Base-by-base conservation (phyloP, 805 yeast species). In the Hanseniaspora singularis region DNA sequence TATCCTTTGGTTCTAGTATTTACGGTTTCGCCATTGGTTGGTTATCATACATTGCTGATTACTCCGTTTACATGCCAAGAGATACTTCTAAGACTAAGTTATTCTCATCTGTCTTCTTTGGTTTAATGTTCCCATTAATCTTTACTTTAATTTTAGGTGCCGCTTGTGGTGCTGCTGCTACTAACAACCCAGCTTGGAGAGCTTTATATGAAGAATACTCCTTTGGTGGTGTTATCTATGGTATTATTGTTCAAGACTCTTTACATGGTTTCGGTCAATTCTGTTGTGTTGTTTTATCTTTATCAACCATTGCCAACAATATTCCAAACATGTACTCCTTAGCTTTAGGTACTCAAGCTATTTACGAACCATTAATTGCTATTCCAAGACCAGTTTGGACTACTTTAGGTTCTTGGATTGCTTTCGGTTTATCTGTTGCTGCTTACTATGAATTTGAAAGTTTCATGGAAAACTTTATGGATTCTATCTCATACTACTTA, bases 11-110 rank as follows among this genome's bases (percentile, higher is more conserved):
- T 60, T 79, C 86, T 60, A 65, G 92, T 37, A 63, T 82, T 53
- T 87, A 74, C 59, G 96, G 96, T 52, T 87, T 81, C 58, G 94
- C 95, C 40, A 76, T 95, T 49, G 95, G 96, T 54, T 87, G 96
- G 96, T 77, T 94, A 49, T 79, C 95, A n/a, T 85, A 79, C 57
- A 92, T 95, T 36, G 76, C 94, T 44, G 96, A 87, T 66, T 88
- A 87, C 67, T 84, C 95, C 40, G 86, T 80, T 37, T 87, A 85
- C 68, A 84, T 82, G 72, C 83, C 81, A 54, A 68, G 73, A 55
- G 70, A 73, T 58, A 76, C 80, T 53, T 73, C 72, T 62, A 67
- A 75, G 33, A 53, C 55, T 58, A 77, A 68, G 58, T 70, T 84
- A 49, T 86, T 85, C 68, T 61, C 73, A 48, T 73, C 76, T 51